Conservation (phyloP, 2,329 filamentous ascomycete genomes). For the Trichoderma sp. region DNA sequence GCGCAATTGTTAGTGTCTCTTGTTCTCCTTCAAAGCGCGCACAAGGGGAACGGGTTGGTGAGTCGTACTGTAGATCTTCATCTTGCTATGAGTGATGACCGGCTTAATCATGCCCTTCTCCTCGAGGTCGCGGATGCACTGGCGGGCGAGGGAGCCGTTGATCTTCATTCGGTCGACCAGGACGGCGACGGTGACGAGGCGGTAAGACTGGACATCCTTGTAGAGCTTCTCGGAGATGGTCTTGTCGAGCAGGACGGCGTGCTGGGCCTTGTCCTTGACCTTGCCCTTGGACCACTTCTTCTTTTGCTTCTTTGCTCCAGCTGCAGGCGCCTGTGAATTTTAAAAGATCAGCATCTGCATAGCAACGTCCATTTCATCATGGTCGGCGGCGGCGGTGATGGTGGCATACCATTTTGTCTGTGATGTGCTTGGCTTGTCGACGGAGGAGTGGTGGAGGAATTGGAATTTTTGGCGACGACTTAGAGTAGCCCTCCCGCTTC, state of each 20-base stretch:
- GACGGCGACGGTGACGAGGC: constrained; percentile 96
- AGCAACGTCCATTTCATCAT: constrained; percentile 1
- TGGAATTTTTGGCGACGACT: constrained; percentile 33
- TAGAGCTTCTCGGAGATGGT: constrained; percentile 95
- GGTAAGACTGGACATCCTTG: constrained; percentile 99
- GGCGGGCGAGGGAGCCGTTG: constrained; percentile 94
- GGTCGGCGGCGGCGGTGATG: constrained; percentile 17
- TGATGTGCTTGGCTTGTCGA: constrained; percentile 44
- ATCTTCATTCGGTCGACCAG: constrained; percentile 99
- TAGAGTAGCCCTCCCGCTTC: constrained; percentile 35
- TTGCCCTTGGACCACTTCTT: constrained; percentile 56
- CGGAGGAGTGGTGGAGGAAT: constrained; percentile 38
- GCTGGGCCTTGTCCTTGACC: constrained; percentile 99
- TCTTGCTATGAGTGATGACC: constrained; percentile 92
- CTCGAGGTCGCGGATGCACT: constrained; percentile 89
- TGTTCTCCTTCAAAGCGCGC: neutral
- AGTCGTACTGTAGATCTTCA: constrained; percentile 90
- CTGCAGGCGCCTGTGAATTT: constrained; percentile 43
- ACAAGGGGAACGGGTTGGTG: neutral
- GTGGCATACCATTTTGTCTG: constrained; percentile 46
- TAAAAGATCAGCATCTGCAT: constrained; percentile 27
- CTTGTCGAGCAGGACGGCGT: constrained; percentile 99
- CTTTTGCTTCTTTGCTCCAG: constrained; percentile 54
- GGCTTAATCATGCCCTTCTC: constrained; percentile 99
- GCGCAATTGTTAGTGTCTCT: constrained; percentile 34